Evolutionary conservation across 106 monocot genomes (phyloP).

Genomic region (Allium sativum): DNA sequence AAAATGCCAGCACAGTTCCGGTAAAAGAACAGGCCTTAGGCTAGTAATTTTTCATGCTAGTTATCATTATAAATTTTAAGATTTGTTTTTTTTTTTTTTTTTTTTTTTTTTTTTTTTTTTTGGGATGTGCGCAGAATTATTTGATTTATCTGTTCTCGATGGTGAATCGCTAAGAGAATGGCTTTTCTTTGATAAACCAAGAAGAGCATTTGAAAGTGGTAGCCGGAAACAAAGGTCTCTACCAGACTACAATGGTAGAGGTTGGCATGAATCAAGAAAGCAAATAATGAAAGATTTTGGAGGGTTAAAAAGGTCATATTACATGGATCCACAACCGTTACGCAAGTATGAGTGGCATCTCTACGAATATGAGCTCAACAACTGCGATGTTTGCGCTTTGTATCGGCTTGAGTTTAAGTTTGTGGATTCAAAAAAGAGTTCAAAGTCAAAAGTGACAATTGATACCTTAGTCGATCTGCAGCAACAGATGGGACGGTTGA

Average conservation of each 20-base stretch:
- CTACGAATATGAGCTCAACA: conserved; percentile 83
- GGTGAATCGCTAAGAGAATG: conserved; percentile 94
- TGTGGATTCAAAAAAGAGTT: conserved; percentile 61
- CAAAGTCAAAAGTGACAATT: conserved; percentile 41
- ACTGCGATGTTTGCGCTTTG: conserved; percentile 75
- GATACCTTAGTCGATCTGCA: conserved; percentile 55
- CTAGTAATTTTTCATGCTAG: too few relatives aligned
- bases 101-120: background rate
- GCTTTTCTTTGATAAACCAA: conserved; percentile 96
- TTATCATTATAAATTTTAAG: too few relatives aligned
- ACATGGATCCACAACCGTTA: conserved; percentile 95
- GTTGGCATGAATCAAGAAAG: conserved; percentile 98
- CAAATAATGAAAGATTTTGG: conserved; percentile 92
- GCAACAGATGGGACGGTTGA: conserved; percentile 62
- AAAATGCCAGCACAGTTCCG: too few relatives aligned
- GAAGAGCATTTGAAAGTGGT: conserved; percentile 95
- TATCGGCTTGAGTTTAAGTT: conserved; percentile 86
- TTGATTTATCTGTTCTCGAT: conserved; percentile 75
- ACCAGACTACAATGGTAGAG: conserved; percentile 90
- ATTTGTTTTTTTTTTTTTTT: background rate
- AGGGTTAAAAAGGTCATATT: conserved; percentile 94
- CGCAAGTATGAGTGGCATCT: conserved; percentile 82
- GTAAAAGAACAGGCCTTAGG: too few relatives aligned
- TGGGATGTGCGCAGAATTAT: conserved; percentile 87
- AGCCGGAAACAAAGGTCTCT: conserved; percentile 88